These are phyloP conservation scores for Monosporozyma solicola DNA, from an alignment of 805 yeast genomes.

Conservation along the genomic window DNA sequence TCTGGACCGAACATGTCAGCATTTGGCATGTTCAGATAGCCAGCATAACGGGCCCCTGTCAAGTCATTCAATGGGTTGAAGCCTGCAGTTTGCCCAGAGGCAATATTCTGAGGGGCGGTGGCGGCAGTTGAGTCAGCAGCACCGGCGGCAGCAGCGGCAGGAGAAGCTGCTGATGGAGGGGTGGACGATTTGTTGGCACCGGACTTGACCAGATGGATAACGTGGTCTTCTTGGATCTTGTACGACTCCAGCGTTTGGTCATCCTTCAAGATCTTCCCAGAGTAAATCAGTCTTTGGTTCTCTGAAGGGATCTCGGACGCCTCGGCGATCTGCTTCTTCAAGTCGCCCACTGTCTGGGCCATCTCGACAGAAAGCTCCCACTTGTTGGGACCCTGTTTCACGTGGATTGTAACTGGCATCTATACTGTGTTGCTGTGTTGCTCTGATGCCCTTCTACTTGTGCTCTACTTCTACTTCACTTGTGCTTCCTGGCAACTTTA, in stretches of 20 bases:
- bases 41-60: conserved; percentile 95
- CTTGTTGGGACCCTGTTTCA: conserved; percentile 65
- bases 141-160: conserved; percentile 16
- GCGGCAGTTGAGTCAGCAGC: conserved; percentile 14
- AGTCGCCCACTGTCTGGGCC: conserved; percentile 49
- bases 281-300: conserved; percentile 83
- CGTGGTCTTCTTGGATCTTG: conserved; percentile 77
- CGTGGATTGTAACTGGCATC: conserved; percentile 24
- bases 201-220: conserved; percentile 83
- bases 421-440: background rate
- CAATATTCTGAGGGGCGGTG: conserved; percentile 58
- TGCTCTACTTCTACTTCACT: no score
- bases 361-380: conserved; percentile 53
- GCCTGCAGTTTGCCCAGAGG: conserved; percentile 75
- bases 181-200: conserved; percentile 34
- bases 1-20: conserved; percentile 90
- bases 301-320: conserved; percentile 59
- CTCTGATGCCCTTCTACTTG: background rate
- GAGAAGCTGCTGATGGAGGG: conserved; percentile 16
- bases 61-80: conserved; percentile 86
- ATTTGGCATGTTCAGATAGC: conserved; percentile 71
- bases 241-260: conserved; percentile 63
- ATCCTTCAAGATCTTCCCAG: conserved; percentile 90
- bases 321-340: conserved; percentile 56
- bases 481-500: no score